These are phyloP conservation scores for Alternaria dauci DNA, from an alignment of 2,329 filamentous ascomycete genomes.

Conservation along the genomic window DNA sequence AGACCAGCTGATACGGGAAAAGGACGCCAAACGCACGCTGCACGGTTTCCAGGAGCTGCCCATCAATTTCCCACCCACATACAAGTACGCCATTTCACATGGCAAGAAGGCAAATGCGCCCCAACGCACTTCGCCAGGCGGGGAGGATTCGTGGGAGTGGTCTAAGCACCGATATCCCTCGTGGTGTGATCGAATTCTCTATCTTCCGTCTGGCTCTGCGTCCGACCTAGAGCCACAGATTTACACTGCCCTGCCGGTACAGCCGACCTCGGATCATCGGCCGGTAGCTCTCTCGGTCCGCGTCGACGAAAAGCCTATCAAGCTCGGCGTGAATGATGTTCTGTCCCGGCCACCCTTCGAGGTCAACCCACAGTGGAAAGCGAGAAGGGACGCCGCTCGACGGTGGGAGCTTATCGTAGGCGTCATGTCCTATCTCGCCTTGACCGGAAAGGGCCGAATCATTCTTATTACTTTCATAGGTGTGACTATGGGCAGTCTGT, in stretches of 20 bases:
- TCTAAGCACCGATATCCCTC: constrained; percentile 81
- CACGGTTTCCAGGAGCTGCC: constrained; percentile 79
- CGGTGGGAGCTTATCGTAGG: constrained; percentile 68
- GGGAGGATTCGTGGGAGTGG: constrained; percentile 69
- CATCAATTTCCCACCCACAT: constrained; percentile 87
- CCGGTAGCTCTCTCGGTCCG: constrained; percentile 77
- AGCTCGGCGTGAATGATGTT: constrained; percentile 45
- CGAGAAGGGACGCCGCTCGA: constrained; percentile 62
- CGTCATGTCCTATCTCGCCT: constrained; percentile 61
- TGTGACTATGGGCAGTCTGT: constrained; percentile 38
- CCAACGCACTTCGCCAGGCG: constrained; percentile 28
- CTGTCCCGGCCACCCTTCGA: constrained; percentile 63
- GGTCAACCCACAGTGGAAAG: constrained; percentile 66
- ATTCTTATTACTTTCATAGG: constrained; percentile 47
- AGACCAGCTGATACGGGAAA: constrained; percentile 83
- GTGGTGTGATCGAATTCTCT: constrained; percentile 94
- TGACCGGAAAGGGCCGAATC: constrained; percentile 58
- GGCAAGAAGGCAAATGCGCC: constrained; percentile 6
- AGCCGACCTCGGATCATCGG: constrained; percentile 87
- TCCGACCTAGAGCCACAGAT: constrained; percentile 62
- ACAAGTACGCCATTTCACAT: constrained; percentile 73
- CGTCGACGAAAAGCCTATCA: constrained; percentile 65
- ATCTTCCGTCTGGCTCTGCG: constrained; percentile 60
- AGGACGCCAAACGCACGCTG: constrained; percentile 71
- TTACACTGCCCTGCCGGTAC: constrained; percentile 79